Base-by-base conservation (phyloP, 2,329 filamentous ascomycete genomes). In the Penicillium decumbens region DNA sequence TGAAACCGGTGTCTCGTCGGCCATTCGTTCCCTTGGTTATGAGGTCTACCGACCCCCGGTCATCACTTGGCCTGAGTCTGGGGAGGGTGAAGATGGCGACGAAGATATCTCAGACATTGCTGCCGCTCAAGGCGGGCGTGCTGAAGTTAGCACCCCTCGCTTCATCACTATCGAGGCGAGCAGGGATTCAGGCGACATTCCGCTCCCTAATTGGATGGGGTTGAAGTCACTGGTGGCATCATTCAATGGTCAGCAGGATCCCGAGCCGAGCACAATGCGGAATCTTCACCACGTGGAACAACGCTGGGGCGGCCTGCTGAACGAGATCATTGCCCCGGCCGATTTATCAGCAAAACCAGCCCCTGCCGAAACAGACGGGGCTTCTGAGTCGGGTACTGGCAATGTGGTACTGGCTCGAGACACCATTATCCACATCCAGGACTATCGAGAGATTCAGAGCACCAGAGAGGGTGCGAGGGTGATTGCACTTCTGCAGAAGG, bases 391-490 rank as follows among this genome's bases (percentile, higher is more conserved):
- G 7, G 41, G 50, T 6, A 10, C 28, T 28, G 43, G 39, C 30
- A 55, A 57, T 7, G 44, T 49, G 27, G 59, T 57, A 20, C 54
- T 55, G 25, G 52, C 46, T 45, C 59, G 64, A 61, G 64, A 76
- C 23, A 77, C 90, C 6, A 84, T 97, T 50, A 76, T 95, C 33
- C 89, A 89, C 59, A 73, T 95, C 10, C 82, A 87, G 64, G 89
- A 97, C 65, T 87, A 89, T 62, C 83, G 87, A 45, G 88, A 95
- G 55, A 76, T 98, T 7, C 82, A 79, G 59, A 80, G 80, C 63
- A 84, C 87, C 0, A 68, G 79, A 5, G 83, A 89, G 50, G 89
- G 89, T 9, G 77, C 80, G 1, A 77, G 80, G 20, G 80, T 97
- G 28, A 72, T 96, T 6, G 74, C 77, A 35, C 82, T 85, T 50